These are phyloP conservation scores for bread wheat (Triticum aestivum) DNA, from an alignment of 176 grass and related monocot species.

Conservation along the genomic window DNA sequence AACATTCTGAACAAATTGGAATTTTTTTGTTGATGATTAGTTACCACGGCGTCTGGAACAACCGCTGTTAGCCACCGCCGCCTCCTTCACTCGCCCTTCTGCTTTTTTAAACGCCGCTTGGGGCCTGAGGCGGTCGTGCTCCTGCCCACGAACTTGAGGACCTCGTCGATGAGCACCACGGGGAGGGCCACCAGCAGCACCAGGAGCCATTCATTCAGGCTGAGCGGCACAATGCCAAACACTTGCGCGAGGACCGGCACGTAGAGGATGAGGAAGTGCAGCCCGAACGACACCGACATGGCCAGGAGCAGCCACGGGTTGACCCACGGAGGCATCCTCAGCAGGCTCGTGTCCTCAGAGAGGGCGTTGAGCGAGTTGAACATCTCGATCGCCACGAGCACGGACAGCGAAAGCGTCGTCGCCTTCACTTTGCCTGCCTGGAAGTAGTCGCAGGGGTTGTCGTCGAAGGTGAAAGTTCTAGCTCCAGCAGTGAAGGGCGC, in stretches of 20 bases:
- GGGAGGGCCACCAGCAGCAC: constrained; percentile 77
- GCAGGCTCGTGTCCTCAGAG: constrained; percentile 84
- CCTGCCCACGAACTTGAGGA: constrained; percentile 83
- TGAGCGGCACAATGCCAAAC: constrained; percentile 87
- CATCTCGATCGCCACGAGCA: constrained; percentile 95
- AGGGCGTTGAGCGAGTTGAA: constrained; percentile 97
- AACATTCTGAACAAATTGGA: constrained; percentile 25
- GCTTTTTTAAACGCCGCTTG: constrained; percentile 45
- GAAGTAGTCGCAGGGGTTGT: constrained; percentile 92
- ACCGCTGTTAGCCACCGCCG: constrained; percentile 26
- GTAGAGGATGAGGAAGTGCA: constrained; percentile 92
- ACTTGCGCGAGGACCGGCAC: constrained; percentile 78
- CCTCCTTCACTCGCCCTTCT: constrained; percentile 62
- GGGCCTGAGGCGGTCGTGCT: constrained; percentile 37
- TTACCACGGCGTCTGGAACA: constrained; percentile 12
- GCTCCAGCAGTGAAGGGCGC: constrained; percentile 78
- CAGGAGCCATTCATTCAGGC: constrained; percentile 87
- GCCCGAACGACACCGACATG: constrained; percentile 81
- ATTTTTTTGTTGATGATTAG: constrained; percentile 16
- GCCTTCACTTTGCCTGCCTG: constrained; percentile 92
- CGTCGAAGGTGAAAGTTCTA: constrained; percentile 64
- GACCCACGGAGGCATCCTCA: constrained; percentile 93
- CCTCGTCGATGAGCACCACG: constrained; percentile 82
- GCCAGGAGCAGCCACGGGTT: constrained; percentile 89
- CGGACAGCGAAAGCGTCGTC: constrained; percentile 73